These are phyloP conservation scores for Acrocalymma vagum DNA, from an alignment of 2,329 filamentous ascomycete species.

Conservation along the genomic window DNA sequence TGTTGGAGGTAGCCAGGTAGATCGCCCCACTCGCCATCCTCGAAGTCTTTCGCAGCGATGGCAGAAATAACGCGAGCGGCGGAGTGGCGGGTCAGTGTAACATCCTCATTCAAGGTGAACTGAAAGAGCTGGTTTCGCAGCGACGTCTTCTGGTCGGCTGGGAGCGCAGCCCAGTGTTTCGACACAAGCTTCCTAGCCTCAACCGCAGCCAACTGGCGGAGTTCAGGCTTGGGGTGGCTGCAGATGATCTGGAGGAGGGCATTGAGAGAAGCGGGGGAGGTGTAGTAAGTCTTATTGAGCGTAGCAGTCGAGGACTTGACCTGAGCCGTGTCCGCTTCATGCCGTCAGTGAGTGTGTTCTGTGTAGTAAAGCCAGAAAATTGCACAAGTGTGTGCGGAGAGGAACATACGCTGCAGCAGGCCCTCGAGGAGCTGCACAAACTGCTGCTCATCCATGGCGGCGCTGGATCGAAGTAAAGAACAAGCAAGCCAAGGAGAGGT, in stretches of 20 bases:
- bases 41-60: conserved; percentile 85
- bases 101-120: conserved; percentile 81
- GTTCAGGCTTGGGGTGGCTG: conserved; percentile 73
- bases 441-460: conserved; percentile 78
- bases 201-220: conserved; percentile 91
- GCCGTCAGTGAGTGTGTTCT: conserved; percentile 42
- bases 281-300: conserved; percentile 93
- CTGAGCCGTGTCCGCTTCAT: conserved; percentile 73
- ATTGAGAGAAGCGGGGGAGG: conserved; percentile 81
- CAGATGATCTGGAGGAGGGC: conserved; percentile 89
- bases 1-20: conserved; percentile 81
- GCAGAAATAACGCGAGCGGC: conserved; percentile 87
- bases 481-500: conserved; percentile 28
- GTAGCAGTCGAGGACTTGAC: conserved; percentile 90
- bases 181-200: conserved; percentile 83
- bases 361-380: conserved; percentile 4
- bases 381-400: too few species aligned
- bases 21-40: conserved; percentile 84
- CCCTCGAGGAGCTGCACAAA: conserved; percentile 88
- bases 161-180: conserved; percentile 84
- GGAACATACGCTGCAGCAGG: conserved; percentile 80
- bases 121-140: conserved; percentile 86
- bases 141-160: conserved; percentile 77
- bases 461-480: conserved; percentile 21
- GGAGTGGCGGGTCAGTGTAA: conserved; percentile 81